Base-by-base conservation (phyloP, 495 filamentous ascomycete species). In the Aspergillus sparsus region DNA sequence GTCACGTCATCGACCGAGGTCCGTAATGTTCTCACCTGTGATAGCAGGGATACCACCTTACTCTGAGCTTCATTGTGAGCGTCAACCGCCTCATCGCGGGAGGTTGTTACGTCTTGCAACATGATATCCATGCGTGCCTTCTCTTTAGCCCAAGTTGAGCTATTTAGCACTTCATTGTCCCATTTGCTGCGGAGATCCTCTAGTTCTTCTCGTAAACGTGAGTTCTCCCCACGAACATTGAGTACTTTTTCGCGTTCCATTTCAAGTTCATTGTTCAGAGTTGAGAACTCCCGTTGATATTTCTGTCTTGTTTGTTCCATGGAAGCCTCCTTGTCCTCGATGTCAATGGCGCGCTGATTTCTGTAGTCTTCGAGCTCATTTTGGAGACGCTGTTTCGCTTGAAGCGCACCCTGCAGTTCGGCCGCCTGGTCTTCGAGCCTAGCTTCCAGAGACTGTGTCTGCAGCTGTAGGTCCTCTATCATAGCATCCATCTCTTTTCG, bases 351-450 rank as follows among this genome's bases (percentile, higher is more conserved):
- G 39, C 93, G 86, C 70, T 97, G 92, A 70, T 86, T 94, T 56
- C 95, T 86, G 75, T 98, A 98, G 70, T 98, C 94, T 74, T 98
- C 94, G 5, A 98, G 89, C 71, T 98, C 94, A 68, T 98, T 93
- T 74, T 98, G 94, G 6, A 98, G 84, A 46, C 94, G 85, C 71
- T 96, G 96, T 79, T 95, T 97, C 7, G 92, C 86, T 76, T 97
- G 93, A 21, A 91, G 75, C 12, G 91, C 93, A 41, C 84, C 87
- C 44, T 92, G 87, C 6, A 97, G 82, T 71, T 98, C 94, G 6
- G 93, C 91, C 8, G 89, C 88, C 61, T 98, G 78, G 71, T 98
- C 94, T 65, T 98, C 94, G 65, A 98, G 82, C 62, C 87, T 89
- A 71, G 93, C 94, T 69, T 97, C 93, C 21, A 90, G 86, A 37